Evolutionary conservation across 225 moss, liverwort and hornwort genomes (phyloP), one percentile per base, ranked within the genome.

Genomic region (Thuidium tamariscinum): DNA sequence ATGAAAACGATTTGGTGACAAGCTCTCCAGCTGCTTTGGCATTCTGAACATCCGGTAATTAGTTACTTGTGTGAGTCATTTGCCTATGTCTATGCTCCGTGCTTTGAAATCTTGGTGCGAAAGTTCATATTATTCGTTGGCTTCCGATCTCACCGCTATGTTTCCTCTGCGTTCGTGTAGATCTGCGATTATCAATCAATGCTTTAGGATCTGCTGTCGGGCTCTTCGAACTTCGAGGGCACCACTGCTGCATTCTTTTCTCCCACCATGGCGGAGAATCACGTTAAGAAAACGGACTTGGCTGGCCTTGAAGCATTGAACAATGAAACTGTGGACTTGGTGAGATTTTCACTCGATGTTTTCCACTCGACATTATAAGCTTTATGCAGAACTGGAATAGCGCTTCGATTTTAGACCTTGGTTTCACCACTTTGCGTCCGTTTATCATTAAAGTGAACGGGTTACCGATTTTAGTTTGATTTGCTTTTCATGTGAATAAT

Each of bases 321-420:
- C 60, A 85, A 91, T n/a, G 93, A 93, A 87, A 91, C 87, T 63
- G 88, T 90, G 49, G 91, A 89, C 80, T 76, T 93, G 93, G 91
- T 91, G 86, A 90, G 87, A 67, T 49, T 63, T 51, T 22, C 57
- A 22, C 57, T 57, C 54, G 54, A 54, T 80, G 57, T 46, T 87
- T 79, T 41, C 27, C 39, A 16, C 39, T 52, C 42, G 42, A 49
- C 11, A 27, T 80, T 80, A 13, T 62, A 27, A 23, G 44, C 72
- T 73, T 23, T 20, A 42, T 61, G 23, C 21, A 18, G 26, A 55
- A 63, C n/a, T 52, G n/a, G 56, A 65, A 82, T 34, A 78, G 77
- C 56, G 42, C 46, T 44, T 65, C 70, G 70, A 11, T 70, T 42
- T 25, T 16, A 68, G 36, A 82, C 41, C 46, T n/a, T 21, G 62